Base-by-base conservation (phyloP, 768 basidiomycete species). In the Hericium rajendrae region DNA sequence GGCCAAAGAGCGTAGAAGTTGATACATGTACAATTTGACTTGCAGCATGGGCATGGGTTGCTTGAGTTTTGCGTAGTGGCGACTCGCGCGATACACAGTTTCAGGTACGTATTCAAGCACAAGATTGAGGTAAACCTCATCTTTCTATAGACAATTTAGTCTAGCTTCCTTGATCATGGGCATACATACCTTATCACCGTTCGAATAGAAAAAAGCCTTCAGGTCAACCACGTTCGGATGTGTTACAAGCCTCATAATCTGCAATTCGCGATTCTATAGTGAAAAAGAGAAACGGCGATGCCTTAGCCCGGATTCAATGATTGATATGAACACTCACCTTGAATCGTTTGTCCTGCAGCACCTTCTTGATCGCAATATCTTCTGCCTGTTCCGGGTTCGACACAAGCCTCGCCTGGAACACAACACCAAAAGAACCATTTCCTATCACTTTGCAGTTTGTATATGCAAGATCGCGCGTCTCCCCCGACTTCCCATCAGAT, bases 21-120 rank as follows among this genome's bases (percentile, higher is more conserved):
- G 92, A 74, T 97, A 97, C 94, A 97, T 98, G 79, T 99, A 99
- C 68, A 99, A 75, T 78, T 98, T 98, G 79, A 99, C 94, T 77
- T 98, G 97, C 54, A 97, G 84, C 85, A 94, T 97, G 32, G 97
- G 97, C 97, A 99, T 99, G 59, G 92, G 91, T 71, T 99, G 97
- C 78, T 99, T 99, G 74, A 99, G 89, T 75, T 98, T 98, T 64
- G 94, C 91, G 72, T 98, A 99, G 76, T 97, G 95, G 68, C 95
- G 86, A 69, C 92, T 95, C 26, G 95, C 97, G 67, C 95, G 92
- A 76, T 98, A 98, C 57, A 99, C 97, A 15, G 97, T 99, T 76
- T 98, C 97, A 41, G 97, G 97, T 53, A 99, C 94, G 73, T 93
- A 99, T 84, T 99, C 97, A 66, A 97, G 84, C 37, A 99, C 94